Conservation (phyloP, 208 protist species). For the Tritrichomonas musculus region DNA sequence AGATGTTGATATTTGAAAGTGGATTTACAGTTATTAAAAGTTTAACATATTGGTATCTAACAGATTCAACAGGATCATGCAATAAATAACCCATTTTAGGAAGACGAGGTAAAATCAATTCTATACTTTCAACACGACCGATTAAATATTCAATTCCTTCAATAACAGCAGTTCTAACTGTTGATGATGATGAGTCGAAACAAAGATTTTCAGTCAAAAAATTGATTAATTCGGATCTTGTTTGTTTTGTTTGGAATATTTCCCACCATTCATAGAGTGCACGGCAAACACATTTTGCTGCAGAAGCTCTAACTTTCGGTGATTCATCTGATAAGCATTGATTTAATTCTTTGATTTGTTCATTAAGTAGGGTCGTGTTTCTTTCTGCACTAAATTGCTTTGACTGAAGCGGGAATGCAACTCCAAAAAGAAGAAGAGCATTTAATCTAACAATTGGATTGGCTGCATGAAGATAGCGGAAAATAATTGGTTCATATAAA, state of each 20-base stretch:
- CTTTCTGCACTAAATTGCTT: background rate
- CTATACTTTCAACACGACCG: background rate
- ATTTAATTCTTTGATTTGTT: background rate
- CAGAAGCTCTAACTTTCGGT: background rate
- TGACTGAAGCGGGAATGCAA: slow-evolving; percentile 1
- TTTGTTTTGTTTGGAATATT: background rate
- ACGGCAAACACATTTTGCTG: background rate
- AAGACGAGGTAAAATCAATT: background rate
- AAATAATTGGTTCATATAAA: background rate
- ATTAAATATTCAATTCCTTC: slow-evolving; percentile 14
- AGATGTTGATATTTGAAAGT: background rate
- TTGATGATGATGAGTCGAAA: background rate
- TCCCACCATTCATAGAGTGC: background rate
- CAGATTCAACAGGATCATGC: background rate
- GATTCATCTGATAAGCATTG: background rate
- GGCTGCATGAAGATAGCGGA: background rate
- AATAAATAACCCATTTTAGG: background rate
- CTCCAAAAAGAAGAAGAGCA: background rate
- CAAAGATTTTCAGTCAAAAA: background rate
- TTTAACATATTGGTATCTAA: background rate
- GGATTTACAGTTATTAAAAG: background rate
- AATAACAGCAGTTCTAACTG: background rate
- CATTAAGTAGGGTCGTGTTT: background rate
- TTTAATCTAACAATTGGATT: background rate
- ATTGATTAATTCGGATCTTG: background rate